Conservation (phyloP, 1,284 basidiomycete genomes). For the Austroboletus rostrupii region DNA sequence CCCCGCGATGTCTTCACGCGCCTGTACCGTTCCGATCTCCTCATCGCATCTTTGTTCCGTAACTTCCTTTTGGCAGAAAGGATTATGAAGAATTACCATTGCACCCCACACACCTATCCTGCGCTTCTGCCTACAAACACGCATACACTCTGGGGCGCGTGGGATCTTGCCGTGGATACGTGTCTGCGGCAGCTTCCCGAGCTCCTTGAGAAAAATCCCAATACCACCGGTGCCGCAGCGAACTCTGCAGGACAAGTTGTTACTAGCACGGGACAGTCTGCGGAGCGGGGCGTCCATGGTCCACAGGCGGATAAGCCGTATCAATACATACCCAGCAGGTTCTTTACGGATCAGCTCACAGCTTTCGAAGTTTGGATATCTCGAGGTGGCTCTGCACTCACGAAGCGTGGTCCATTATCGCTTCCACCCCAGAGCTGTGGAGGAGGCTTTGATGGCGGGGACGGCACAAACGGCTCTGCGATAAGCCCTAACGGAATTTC, state of each 20-base stretch:
- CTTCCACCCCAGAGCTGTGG: conserved; percentile 46
- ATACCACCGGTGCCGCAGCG: conserved; percentile 32
- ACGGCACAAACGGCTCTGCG: conserved; percentile 15
- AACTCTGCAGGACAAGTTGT: conserved; percentile 26
- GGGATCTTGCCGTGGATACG: conserved; percentile 97
- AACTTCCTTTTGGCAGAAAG: conserved; percentile 96
- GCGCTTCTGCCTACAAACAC: conserved; percentile 92
- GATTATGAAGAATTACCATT: conserved; percentile 98
- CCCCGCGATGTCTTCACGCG: conserved; percentile 91
- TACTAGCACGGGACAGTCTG: conserved; percentile 35
- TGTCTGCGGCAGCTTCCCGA: conserved; percentile 90
- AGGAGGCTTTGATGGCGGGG: conserved; percentile 29
- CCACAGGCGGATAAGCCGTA: conserved; percentile 48
- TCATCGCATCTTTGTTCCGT: conserved; percentile 94
- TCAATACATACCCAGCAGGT: conserved; percentile 83
- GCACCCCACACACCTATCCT: conserved; percentile 93
- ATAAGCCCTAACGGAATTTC: conserved; percentile 9
- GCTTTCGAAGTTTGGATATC: conserved; percentile 99
- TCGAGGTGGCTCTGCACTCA: conserved; percentile 79
- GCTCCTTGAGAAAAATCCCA: conserved; percentile 66
- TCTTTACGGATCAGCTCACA: conserved; percentile 95
- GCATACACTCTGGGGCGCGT: conserved; percentile 93
- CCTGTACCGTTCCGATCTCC: conserved; percentile 91
- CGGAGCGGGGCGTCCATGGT: conserved; percentile 26
- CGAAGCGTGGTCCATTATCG: conserved; percentile 70